These are phyloP conservation scores for Phaeotremella fagi DNA, from an alignment of 768 basidiomycete genomes.

Conservation along the genomic window DNA sequence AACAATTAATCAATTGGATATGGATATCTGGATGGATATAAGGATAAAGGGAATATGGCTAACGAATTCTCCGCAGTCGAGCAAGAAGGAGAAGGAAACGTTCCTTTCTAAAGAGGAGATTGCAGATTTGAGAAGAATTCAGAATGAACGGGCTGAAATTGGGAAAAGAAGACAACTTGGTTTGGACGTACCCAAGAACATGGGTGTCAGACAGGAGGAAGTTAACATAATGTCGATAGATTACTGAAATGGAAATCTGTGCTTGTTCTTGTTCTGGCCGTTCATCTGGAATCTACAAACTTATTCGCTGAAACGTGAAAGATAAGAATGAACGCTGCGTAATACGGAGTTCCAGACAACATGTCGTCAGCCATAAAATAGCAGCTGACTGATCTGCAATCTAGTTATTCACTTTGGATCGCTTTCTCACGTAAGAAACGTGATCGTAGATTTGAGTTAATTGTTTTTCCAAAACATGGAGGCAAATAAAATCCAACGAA, in stretches of 20 bases:
- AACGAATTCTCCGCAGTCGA: not conserved
- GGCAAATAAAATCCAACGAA: no score
- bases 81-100: conserved; percentile 60
- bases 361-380: no score
- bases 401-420: no score
- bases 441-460: no score
- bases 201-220: conserved; percentile 43
- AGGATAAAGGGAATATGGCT: not conserved
- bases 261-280: no score
- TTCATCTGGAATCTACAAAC: no score
- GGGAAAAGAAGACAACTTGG: conserved; percentile 38
- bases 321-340: no score
- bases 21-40: not conserved
- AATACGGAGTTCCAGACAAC: no score
- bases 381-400: no score
- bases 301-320: no score
- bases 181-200: conserved; percentile 34
- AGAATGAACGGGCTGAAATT: conserved; percentile 79
- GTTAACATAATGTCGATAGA: conserved; percentile 1
- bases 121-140: conserved; percentile 71
- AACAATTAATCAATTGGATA: not conserved
- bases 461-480: no score
- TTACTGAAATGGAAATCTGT: not conserved
- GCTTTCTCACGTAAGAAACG: no score
- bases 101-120: conserved; percentile 75